A percentile compares a stretch with the other conserved stretches of the same genome.
Evolutionary conservation across 495 filamentous ascomycete species (phyloP).

Genomic region (Penicillium paradoxum): DNA sequence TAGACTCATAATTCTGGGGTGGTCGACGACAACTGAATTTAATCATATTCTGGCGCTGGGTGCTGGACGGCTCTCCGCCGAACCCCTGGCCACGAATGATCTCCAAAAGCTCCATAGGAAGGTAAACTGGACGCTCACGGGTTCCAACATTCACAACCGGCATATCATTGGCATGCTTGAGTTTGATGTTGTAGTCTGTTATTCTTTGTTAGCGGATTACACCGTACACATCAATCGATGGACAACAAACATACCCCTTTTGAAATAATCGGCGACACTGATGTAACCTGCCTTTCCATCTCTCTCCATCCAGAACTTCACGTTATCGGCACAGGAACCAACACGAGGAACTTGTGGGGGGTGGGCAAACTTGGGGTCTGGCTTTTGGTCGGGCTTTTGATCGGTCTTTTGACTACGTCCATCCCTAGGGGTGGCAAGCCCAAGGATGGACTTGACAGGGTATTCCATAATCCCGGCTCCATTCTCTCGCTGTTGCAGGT

Average conservation of each 20-base stretch:
- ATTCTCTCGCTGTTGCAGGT: not conserved
- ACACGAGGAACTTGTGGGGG: not conserved
- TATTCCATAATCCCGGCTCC: not conserved
- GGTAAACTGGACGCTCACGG: constrained; percentile 46
- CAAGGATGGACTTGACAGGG: constrained; percentile 7
- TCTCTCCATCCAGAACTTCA: constrained; percentile 9
- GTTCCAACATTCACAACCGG: constrained; percentile 68
- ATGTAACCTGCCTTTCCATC: constrained; percentile 2
- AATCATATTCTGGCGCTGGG: constrained; percentile 58
- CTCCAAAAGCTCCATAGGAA: constrained; percentile 57
- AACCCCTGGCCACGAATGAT: constrained; percentile 59
- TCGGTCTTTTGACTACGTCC: not conserved
- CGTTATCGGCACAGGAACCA: constrained; percentile 10
- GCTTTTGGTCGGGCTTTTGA: no score
- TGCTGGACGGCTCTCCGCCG: constrained; percentile 41
- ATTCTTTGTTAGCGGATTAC: not conserved
- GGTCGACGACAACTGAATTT: constrained; percentile 60
- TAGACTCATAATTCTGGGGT: constrained; percentile 55
- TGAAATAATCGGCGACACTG: constrained; percentile 16
- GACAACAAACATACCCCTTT: constrained; percentile 3
- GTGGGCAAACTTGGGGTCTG: not conserved
- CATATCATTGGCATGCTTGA: constrained; percentile 1
- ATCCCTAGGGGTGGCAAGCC: constrained; percentile 9
- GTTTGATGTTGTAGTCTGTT: constrained; percentile 11
- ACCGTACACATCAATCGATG: not conserved